Percentiles rank a stretch among this genome's conserved stretches.
Conservation (phyloP, 176 grass and related monocot species). For the Canna indica region DNA sequence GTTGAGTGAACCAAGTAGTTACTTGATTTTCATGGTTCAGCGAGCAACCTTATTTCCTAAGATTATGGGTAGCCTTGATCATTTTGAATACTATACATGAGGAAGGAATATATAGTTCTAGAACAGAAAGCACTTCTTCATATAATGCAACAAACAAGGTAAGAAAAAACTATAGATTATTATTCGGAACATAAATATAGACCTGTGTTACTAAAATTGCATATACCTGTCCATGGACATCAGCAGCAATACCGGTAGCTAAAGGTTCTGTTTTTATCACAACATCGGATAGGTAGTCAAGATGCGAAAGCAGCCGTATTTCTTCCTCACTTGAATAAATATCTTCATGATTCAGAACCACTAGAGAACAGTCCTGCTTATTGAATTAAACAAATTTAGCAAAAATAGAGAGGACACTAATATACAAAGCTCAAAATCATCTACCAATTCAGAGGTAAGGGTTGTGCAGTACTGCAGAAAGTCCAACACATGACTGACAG, state of each 20-base stretch:
- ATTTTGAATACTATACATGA: background rate
- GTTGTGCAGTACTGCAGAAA: conserved; percentile 65
- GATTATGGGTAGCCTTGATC: background rate
- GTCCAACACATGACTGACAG: conserved; percentile 47
- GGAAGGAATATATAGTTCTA: background rate
- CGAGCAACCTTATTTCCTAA: background rate
- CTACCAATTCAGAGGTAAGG: conserved; percentile 61
- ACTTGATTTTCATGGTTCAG: background rate
- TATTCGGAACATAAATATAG: background rate
- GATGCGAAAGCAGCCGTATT: conserved; percentile 40
- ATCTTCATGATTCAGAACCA: conserved; percentile 76
- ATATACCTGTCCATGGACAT: conserved; percentile 87
- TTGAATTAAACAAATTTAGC: conserved; percentile 9
- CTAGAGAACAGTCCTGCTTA: conserved; percentile 55
- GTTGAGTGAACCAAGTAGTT: background rate
- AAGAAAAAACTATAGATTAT: background rate
- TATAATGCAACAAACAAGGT: background rate
- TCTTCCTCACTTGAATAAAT: conserved; percentile 63
- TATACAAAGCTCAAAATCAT: background rate
- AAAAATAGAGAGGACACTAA: background rate
- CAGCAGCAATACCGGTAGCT: conserved; percentile 71
- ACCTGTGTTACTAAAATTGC: background rate
- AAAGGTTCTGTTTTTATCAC: conserved; percentile 55
- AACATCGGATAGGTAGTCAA: conserved; percentile 55
- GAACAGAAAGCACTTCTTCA: background rate